Evolutionary conservation across 1,284 basidiomycete genomes (phyloP), one percentile per base, ranked within the genome.

Genomic region (Anthracocystis panici-leucophaei): DNA sequence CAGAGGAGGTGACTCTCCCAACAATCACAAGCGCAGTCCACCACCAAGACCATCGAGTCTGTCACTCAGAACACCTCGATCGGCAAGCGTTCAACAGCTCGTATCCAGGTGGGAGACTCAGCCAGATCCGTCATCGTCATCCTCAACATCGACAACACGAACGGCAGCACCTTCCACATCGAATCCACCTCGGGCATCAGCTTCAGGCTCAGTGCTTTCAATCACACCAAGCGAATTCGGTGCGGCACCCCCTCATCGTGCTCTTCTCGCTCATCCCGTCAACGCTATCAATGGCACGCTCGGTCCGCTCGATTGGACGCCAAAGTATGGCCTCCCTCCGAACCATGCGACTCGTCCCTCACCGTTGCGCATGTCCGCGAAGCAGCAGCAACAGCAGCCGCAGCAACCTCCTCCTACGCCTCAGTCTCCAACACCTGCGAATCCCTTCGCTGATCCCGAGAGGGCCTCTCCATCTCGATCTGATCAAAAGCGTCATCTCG

Each of bases 301-400:
- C 21, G 73, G 65, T 18, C 64, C 64, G 23, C 65, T 76, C 54
- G 73, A 76, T 44, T 76, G 68, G 73, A 62, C 73, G 9, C 73
- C 73, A 31, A 76, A 65, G 23, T 71, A 71, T 49, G 73, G 73
- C 14, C 12, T 76, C 16, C 59, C 58, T 7, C 18, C 52, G 6
- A 27, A 42, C 21, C 67, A 33, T 20, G 21, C 23, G 27, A 7
- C 27, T 20, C 53, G 57, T 20, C 18, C 29, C 14, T 53, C 57
- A 9, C 56, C 66, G 4, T 29, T 57, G 20, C 46, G 27, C 11
- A 11, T 41, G 14, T 6, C 33, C 12, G 35, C 51, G 12, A 50
- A 16, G 21, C 31, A 25, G 14, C 50, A 35, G 8, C 18, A n/a
- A n/a, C 23, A 16, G 29, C 29, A 33, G 33, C 33, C 33, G 10